These are phyloP conservation scores for Coemansia sp. DNA, from an alignment of 192 early-diverging fungal genomes.

Conservation along the genomic window DNA sequence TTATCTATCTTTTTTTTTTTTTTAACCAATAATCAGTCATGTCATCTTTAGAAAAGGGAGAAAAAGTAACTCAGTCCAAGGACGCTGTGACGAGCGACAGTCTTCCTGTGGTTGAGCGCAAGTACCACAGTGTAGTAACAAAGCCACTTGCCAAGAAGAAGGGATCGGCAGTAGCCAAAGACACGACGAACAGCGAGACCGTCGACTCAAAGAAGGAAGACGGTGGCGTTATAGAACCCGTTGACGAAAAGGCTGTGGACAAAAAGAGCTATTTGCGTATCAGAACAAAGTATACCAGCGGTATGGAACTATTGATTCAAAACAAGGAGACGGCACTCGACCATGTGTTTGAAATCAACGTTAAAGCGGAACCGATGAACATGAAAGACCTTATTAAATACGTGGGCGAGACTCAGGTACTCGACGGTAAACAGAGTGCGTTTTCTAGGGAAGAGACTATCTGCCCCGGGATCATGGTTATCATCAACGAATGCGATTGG, in stretches of 20 bases:
- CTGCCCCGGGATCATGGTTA: slow-evolving; percentile 92
- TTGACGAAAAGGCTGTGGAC: background rate
- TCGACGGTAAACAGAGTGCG: slow-evolving; percentile 81
- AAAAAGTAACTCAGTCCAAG: background rate
- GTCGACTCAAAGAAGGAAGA: background rate
- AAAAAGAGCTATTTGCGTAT: slow-evolving; percentile 1
- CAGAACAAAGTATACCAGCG: slow-evolving; percentile 66
- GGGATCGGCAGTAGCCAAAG: background rate
- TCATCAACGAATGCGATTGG: slow-evolving; percentile 97
- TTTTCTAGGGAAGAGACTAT: slow-evolving; percentile 84
- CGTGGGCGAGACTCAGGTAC: slow-evolving; percentile 63
- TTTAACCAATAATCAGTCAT: background rate
- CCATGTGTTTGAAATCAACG: slow-evolving; percentile 33
- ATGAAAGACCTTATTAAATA: slow-evolving; percentile 72
- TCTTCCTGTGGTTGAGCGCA: background rate
- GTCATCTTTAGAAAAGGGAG: background rate
- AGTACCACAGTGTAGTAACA: background rate
- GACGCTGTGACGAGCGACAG: background rate
- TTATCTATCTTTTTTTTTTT: background rate
- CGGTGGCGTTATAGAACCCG: background rate
- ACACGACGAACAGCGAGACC: background rate
- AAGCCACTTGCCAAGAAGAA: background rate
- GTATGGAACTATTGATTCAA: slow-evolving; percentile 91
- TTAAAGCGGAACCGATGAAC: slow-evolving; percentile 46
- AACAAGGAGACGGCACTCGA: slow-evolving; percentile 62